phyloP scores from a whole-genome alignment of 176 grass and related monocot genomes.

The Otatea glauca region DNA sequence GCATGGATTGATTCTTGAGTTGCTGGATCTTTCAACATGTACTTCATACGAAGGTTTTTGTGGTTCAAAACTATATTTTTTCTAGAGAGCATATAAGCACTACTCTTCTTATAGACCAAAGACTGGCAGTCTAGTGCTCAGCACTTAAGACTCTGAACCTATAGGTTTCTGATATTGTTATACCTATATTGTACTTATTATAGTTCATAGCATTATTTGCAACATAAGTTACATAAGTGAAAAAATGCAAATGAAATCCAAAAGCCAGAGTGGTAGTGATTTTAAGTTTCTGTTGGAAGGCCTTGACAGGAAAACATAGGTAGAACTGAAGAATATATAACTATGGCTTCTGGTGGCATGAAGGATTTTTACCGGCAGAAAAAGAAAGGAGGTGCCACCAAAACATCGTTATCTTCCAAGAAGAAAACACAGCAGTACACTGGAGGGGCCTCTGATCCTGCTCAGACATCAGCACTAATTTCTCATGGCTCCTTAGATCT shows the following conservation, averaged over 20 bases:
- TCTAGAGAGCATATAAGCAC: background rate
- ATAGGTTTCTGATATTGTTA: background rate
- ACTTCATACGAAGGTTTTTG: background rate
- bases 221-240: background rate
- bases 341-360: slow-evolving; percentile 54
- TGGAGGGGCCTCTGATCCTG: slow-evolving; percentile 44
- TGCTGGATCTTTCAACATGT: background rate
- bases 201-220: background rate
- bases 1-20: background rate
- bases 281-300: slow-evolving; percentile 4
- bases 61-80: background rate
- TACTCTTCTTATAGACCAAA: background rate
- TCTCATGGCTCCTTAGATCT: slow-evolving; percentile 51
- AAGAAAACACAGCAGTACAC: slow-evolving; percentile 53
- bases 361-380: slow-evolving; percentile 61
- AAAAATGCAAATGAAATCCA: background rate
- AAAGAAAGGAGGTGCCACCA: slow-evolving; percentile 53
- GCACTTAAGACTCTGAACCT: background rate
- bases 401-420: slow-evolving; percentile 43
- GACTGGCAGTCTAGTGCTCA: background rate
- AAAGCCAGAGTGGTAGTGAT: background rate
- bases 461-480: slow-evolving; percentile 50
- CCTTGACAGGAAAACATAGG: slow-evolving; percentile 21
- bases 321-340: slow-evolving; percentile 30
- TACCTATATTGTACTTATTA: background rate